These are phyloP conservation scores for Aureobasidium pullulans DNA, from an alignment of 2,329 filamentous ascomycete genomes.

Conservation along the genomic window DNA sequence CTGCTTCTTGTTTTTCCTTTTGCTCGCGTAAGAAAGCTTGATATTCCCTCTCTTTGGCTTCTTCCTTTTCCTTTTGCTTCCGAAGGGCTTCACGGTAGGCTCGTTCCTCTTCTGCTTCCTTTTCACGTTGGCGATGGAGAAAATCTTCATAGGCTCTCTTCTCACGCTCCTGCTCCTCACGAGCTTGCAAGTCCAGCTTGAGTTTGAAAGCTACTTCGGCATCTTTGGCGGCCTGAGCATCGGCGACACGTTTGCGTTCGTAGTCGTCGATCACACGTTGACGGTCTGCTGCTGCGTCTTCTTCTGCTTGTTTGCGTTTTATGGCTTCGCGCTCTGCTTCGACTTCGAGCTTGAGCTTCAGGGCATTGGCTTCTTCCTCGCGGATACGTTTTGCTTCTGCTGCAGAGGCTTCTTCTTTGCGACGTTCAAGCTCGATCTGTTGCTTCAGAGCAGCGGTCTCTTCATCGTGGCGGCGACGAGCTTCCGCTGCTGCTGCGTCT, in stretches of 20 bases:
- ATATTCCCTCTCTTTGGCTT: slow-evolving; percentile 36
- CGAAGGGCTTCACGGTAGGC: not conserved
- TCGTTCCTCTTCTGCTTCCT: slow-evolving; percentile 18
- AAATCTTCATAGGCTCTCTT: slow-evolving; percentile 14
- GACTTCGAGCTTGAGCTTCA: not conserved
- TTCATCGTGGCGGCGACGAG: slow-evolving; percentile 9
- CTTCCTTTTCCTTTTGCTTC: slow-evolving; percentile 28
- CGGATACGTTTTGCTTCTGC: slow-evolving; percentile 26
- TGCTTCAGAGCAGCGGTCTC: slow-evolving; percentile 14
- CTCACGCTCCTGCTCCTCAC: slow-evolving; percentile 14
- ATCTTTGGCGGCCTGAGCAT: not conserved
- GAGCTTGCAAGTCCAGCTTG: not conserved
- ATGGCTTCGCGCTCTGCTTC: slow-evolving; percentile 17
- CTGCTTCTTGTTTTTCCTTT: slow-evolving; percentile 34
- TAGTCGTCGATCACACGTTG: slow-evolving; percentile 33
- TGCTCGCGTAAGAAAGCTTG: slow-evolving; percentile 32
- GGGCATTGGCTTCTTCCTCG: slow-evolving; percentile 31
- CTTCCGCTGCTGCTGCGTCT: slow-evolving; percentile 1
- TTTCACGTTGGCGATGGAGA: not conserved
- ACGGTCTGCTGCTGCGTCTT: slow-evolving; percentile 24
- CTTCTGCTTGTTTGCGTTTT: slow-evolving; percentile 27
- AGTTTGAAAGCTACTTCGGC: slow-evolving; percentile 1
- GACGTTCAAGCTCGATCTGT: slow-evolving; percentile 26
- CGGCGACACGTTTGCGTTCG: slow-evolving; percentile 17
- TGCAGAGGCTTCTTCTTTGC: not conserved